Conservation (phyloP, 768 basidiomycete genomes). For the Podaxis pistillaris region DNA sequence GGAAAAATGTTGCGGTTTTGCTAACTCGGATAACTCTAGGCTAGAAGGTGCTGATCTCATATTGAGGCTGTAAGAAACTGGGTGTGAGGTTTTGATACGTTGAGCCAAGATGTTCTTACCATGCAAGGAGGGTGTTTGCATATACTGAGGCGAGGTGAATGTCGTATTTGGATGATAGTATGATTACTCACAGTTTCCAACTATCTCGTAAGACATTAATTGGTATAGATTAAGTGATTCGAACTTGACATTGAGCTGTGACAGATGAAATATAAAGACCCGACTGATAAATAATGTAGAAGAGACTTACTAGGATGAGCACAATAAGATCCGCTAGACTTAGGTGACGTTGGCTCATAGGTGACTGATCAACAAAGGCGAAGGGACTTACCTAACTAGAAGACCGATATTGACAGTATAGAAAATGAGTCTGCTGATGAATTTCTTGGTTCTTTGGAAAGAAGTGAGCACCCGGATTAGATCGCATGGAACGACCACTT, state of each 20-base stretch:
- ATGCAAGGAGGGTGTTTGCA: conserved; percentile 1
- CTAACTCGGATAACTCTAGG: not conserved
- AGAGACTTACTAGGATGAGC: not conserved
- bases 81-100: not conserved
- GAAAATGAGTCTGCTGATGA: conserved; percentile 4
- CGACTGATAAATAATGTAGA: not conserved
- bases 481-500: not conserved
- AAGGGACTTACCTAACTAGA: not conserved
- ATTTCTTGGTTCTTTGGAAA: not conserved
- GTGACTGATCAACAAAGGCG: too few species aligned
- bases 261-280: not conserved
- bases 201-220: not conserved
- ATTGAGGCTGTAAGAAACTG: not conserved
- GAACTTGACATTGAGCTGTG: not conserved
- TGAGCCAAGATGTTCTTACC: not conserved
- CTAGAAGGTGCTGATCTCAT: conserved; percentile 5
- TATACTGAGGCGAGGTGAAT: not conserved
- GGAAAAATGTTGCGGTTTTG: not conserved
- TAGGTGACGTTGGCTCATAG: too few species aligned
- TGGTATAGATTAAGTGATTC: not conserved
- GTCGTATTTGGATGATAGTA: not conserved
- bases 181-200: not conserved
- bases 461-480: not conserved
- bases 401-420: not conserved
- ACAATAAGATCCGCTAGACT: not conserved